Base-by-base conservation (phyloP, 1,284 basidiomycete species). In the Volvariella volvacea region DNA sequence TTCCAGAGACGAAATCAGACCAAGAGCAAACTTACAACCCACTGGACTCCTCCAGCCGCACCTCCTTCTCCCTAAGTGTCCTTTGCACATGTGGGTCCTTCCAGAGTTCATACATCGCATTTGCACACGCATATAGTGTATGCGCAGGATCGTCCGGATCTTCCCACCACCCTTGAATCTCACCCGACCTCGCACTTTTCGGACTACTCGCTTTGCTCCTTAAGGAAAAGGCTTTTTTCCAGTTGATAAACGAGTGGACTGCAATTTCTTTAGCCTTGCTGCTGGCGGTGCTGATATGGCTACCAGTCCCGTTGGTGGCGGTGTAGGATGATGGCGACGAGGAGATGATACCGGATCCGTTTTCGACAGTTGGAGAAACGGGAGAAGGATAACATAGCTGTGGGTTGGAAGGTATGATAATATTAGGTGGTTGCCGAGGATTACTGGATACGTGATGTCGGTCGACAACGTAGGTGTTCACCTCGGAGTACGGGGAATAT, bases 121-220 rank as follows among this genome's bases (percentile, higher is more conserved):
- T 69, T 7, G 75, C 73, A 57, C 76, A 83, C 14, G 74, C 70
- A 54, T 80, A 69, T 20, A 90, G 64, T 39, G 74, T 60, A 57
- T 88, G 83, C 42, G 86, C 83, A 22, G 85, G 86, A 59, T 89
- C 86, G 16, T 77, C 71, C 31, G 83, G 84, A 65, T 89, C 83
- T 60, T 87, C 85, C 85, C 85, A 88, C 84, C 85, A 88, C 14
- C 82, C 83, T 54, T 76, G 74, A 42, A 87, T 73, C 61, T 85
- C 82, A 43, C 79, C 80, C 17, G 78, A 73, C 55, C 81, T 75
- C 22, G 74, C 71, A 50, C 72, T 78, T 67, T 81, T 81, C 4
- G 79, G 78, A 55, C 75, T 82, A 62, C 76, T 78, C 39, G 75
- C 71, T 52, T 62, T 74, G 43, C 67, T 70, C n/a, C 74, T 73